phyloP scores from a whole-genome alignment of 768 basidiomycete genomes.

The Phaeotremella skinneri region DNA sequence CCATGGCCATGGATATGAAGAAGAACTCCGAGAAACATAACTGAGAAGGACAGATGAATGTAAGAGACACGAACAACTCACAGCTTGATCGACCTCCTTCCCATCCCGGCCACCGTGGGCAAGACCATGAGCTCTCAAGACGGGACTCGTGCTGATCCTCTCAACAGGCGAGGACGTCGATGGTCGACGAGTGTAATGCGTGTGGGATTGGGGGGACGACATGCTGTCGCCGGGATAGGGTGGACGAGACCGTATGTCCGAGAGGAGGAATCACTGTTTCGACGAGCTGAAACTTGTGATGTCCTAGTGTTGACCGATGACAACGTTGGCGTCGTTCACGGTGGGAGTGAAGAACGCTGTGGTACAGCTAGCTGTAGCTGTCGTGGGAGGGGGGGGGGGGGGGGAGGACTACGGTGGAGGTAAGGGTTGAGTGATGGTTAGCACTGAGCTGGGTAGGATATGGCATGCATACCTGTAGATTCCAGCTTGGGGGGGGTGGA shows the following conservation, averaged over 20 bases:
- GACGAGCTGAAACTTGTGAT: too few species aligned
- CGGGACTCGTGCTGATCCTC: neutral
- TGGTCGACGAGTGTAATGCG: constrained; percentile 23
- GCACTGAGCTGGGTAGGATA: neutral
- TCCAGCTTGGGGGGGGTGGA: neutral
- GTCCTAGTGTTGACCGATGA: too few species aligned
- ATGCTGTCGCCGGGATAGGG: neutral
- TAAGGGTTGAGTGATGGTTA: neutral
- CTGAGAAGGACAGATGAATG: neutral
- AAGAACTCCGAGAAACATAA: neutral
- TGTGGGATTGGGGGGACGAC: constrained; percentile 12
- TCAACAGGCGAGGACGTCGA: neutral
- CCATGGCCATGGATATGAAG: too few species aligned
- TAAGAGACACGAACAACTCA: neutral
- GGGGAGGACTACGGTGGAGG: neutral
- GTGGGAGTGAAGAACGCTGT: too few species aligned
- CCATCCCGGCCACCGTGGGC: too few species aligned
- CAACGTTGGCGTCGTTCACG: too few species aligned
- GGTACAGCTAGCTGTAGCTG: neutral
- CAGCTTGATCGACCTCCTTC: neutral
- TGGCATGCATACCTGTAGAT: too few species aligned
- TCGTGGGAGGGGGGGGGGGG: neutral
- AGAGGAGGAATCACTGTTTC: too few species aligned
- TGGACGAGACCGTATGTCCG: too few species aligned
- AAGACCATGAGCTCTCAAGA: too few species aligned